phyloP scores from a whole-genome alignment of 2,329 filamentous ascomycete species.

The Capronia coronata region DNA sequence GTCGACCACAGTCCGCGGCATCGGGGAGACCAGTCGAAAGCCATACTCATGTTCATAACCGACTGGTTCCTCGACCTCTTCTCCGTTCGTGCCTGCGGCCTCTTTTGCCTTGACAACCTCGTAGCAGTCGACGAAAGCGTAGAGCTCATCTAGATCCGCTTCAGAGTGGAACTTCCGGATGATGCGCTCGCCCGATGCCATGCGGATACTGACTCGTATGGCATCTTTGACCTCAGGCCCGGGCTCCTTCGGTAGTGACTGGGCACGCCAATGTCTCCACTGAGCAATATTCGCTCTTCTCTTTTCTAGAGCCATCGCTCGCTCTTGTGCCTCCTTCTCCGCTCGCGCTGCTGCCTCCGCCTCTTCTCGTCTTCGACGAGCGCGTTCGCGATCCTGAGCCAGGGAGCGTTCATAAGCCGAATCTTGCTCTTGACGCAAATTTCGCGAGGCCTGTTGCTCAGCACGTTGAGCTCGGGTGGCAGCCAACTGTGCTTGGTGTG shows the following conservation, averaged over 20 bases:
- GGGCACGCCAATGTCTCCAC: conserved; percentile 76
- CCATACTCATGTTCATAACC: conserved; percentile 72
- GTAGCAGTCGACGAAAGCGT: conserved; percentile 93
- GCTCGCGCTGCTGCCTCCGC: conserved; percentile 57
- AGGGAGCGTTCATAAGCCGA: conserved; percentile 88
- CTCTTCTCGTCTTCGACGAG: conserved; percentile 67
- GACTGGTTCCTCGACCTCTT: conserved; percentile 49
- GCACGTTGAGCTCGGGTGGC: conserved; percentile 67
- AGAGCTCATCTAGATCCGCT: conserved; percentile 78
- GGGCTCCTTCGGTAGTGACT: conserved; percentile 63
- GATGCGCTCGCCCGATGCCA: conserved; percentile 64
- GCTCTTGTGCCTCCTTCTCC: conserved; percentile 53
- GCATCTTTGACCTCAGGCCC: conserved; percentile 56
- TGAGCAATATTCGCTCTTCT: conserved; percentile 52
- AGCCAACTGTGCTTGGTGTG: conserved; percentile 69
- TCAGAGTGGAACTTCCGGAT: conserved; percentile 65
- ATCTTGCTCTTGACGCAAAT: conserved; percentile 79
- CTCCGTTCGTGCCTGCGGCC: conserved; percentile 30
- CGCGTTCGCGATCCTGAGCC: conserved; percentile 78
- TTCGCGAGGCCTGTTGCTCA: conserved; percentile 74
- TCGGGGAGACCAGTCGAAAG: conserved; percentile 78
- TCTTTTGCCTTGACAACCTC: conserved; percentile 50
- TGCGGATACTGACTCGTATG: conserved; percentile 61
- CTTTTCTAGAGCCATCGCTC: conserved; percentile 48
- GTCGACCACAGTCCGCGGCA: conserved; percentile 75